These are phyloP conservation scores for Cystobasidiaceae sp. DNA, from an alignment of 1,284 basidiomycete species.

Conservation along the genomic window DNA sequence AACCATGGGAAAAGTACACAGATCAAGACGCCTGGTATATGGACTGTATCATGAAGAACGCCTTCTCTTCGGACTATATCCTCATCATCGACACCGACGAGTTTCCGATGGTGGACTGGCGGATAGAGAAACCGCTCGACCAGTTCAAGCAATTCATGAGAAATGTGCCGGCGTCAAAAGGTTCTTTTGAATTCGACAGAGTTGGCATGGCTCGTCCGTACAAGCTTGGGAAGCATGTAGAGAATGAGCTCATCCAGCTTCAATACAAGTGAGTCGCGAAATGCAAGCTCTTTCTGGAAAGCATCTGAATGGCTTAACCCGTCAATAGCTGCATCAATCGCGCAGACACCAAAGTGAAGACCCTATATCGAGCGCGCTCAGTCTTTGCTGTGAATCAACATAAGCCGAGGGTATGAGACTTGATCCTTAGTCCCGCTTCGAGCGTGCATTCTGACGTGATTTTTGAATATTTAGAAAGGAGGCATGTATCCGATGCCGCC, in stretches of 20 bases:
- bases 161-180: slow-evolving; percentile 10
- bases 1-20: slow-evolving; percentile 11
- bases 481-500: slow-evolving; percentile 25
- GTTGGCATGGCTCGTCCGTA: slow-evolving; percentile 7
- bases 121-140: slow-evolving; percentile 6
- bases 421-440: neutral
- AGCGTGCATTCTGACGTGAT: neutral
- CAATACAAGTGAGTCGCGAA: slow-evolving; percentile 6
- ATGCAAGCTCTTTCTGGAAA: neutral
- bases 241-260: slow-evolving; percentile 8
- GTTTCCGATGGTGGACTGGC: slow-evolving; percentile 18
- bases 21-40: slow-evolving; percentile 25
- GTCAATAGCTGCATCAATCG: slow-evolving; percentile 1
- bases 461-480: neutral
- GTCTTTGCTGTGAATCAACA: slow-evolving; percentile 19
- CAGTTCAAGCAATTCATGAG: slow-evolving; percentile 21
- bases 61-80: slow-evolving; percentile 14
- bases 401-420: slow-evolving; percentile 1
- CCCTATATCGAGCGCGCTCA: slow-evolving; percentile 7
- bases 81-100: slow-evolving; percentile 21
- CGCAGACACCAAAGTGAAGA: slow-evolving; percentile 7
- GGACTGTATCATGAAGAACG: slow-evolving; percentile 27
- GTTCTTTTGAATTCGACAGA: slow-evolving; percentile 15
- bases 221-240: neutral
- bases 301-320: neutral